phyloP scores from a whole-genome alignment of 2,329 filamentous ascomycete genomes.

The Ceratocystis smalleyi region DNA sequence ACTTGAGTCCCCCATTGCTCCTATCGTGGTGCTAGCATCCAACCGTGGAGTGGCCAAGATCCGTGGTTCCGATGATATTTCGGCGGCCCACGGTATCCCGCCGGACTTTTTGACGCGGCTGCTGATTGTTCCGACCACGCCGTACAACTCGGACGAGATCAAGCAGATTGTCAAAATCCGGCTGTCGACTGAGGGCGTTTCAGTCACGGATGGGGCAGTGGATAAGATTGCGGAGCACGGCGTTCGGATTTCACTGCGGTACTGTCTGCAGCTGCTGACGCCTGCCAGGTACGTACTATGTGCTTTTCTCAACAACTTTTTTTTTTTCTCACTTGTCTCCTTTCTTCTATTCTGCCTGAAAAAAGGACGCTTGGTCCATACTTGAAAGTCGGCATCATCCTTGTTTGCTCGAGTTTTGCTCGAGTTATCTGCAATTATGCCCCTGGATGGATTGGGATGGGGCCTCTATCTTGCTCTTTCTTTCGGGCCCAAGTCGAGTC shows the following conservation, averaged over 20 bases:
- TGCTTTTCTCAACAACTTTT: background rate
- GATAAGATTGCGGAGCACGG: slow-evolving; percentile 78
- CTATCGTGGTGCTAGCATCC: slow-evolving; percentile 92
- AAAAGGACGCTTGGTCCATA: background rate
- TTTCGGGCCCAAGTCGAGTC: background rate
- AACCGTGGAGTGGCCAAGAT: slow-evolving; percentile 92
- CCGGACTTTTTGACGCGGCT: slow-evolving; percentile 85
- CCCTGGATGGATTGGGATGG: background rate
- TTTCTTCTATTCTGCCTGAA: slow-evolving; percentile 3
- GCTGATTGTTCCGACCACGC: slow-evolving; percentile 87
- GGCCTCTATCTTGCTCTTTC: background rate
- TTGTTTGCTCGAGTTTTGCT: background rate
- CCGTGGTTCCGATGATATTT: slow-evolving; percentile 66
- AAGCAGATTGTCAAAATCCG: slow-evolving; percentile 80
- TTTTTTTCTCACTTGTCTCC: slow-evolving; percentile 15
- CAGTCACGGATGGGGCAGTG: slow-evolving; percentile 65
- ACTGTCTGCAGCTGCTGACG: slow-evolving; percentile 81
- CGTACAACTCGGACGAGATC: slow-evolving; percentile 79
- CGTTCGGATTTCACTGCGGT: slow-evolving; percentile 75
- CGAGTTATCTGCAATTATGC: slow-evolving; percentile 2
- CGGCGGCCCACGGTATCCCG: slow-evolving; percentile 84
- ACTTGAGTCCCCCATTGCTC: slow-evolving; percentile 86
- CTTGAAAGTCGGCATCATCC: background rate
- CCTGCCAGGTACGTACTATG: slow-evolving; percentile 50
- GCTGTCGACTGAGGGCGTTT: slow-evolving; percentile 64